These are phyloP conservation scores for Verticillium nonalfalfae DNA, from an alignment of 2,329 filamentous ascomycete genomes.

Conservation along the genomic window DNA sequence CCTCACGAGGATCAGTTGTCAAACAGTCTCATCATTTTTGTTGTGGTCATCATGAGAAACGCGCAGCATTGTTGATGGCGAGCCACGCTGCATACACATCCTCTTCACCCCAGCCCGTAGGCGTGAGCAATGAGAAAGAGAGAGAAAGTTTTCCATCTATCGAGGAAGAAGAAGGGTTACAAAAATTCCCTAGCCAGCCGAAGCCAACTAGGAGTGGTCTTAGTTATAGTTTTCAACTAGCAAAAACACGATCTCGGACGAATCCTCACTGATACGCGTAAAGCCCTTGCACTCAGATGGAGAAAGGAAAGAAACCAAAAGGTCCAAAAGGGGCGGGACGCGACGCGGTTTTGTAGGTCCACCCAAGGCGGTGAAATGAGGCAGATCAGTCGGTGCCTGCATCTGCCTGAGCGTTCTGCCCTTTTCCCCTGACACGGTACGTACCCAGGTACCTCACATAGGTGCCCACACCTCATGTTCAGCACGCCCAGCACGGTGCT, in stretches of 20 bases:
- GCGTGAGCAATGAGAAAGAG: not conserved
- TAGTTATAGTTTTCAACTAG: constrained; percentile 81
- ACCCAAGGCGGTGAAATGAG: not conserved
- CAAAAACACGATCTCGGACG: constrained; percentile 84
- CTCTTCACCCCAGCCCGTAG: not conserved
- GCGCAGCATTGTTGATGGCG: not conserved
- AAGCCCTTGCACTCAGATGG: constrained; percentile 67
- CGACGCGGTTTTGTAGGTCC: constrained; percentile 8
- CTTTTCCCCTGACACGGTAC: not conserved
- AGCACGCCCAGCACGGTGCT: not conserved
- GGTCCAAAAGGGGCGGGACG: not conserved
- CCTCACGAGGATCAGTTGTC: too few relatives aligned
- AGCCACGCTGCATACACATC: not conserved
- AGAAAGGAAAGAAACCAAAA: constrained; percentile 33
- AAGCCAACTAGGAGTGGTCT: constrained; percentile 70
- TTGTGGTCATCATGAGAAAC: too few relatives aligned
- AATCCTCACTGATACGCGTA: constrained; percentile 82
- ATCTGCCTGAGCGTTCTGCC: not conserved
- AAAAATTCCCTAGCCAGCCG: constrained; percentile 76
- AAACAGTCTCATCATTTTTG: too few relatives aligned
- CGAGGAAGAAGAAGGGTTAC: constrained; percentile 31
- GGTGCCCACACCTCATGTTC: too few relatives aligned
- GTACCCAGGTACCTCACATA: not conserved
- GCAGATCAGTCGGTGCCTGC: constrained; percentile 2
- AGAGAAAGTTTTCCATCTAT: not conserved